A percentile compares a stretch with the other conserved stretches of the same genome.
phyloP scores from a whole-genome alignment of 2,329 filamentous ascomycete genomes.

The Pestalotiopsis sp. region DNA sequence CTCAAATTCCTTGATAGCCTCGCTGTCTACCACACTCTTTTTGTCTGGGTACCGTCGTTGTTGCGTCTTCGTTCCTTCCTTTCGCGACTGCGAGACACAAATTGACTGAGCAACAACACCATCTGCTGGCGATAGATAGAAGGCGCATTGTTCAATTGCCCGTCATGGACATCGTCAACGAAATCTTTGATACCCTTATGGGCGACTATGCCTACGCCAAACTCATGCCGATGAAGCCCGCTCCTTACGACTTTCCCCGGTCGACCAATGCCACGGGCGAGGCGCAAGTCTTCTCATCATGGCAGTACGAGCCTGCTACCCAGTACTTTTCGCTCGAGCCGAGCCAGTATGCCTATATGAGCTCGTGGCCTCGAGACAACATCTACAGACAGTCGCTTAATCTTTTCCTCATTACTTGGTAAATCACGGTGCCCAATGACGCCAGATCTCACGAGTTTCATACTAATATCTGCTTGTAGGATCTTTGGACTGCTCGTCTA shows the following conservation, averaged over 20 bases:
- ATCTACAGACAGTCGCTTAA: slow-evolving; percentile 73
- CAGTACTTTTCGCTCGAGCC: slow-evolving; percentile 71
- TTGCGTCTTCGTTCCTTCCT: background rate
- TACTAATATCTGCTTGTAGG: slow-evolving; percentile 50
- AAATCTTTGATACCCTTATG: slow-evolving; percentile 79
- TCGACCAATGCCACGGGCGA: slow-evolving; percentile 52
- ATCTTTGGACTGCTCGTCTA: slow-evolving; percentile 84
- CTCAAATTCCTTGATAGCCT: background rate
- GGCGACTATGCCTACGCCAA: slow-evolving; percentile 80
- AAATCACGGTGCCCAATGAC: slow-evolving; percentile 31
- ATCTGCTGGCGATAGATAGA: background rate
- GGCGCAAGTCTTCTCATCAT: slow-evolving; percentile 57
- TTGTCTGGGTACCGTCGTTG: background rate
- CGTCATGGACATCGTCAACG: slow-evolving; percentile 87
- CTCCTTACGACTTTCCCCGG: slow-evolving; percentile 55
- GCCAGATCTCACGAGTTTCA: background rate
- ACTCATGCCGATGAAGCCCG: slow-evolving; percentile 62
- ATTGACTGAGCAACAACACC: background rate
- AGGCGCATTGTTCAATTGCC: background rate
- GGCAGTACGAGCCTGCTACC: slow-evolving; percentile 75
- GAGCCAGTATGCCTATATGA: slow-evolving; percentile 76
- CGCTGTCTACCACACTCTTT: slow-evolving; percentile 5
- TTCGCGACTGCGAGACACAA: background rate
- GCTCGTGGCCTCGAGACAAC: slow-evolving; percentile 77
- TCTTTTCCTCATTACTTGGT: slow-evolving; percentile 88